phyloP scores from a whole-genome alignment of 1,139 yeast species.

The Pichia terricola region DNA sequence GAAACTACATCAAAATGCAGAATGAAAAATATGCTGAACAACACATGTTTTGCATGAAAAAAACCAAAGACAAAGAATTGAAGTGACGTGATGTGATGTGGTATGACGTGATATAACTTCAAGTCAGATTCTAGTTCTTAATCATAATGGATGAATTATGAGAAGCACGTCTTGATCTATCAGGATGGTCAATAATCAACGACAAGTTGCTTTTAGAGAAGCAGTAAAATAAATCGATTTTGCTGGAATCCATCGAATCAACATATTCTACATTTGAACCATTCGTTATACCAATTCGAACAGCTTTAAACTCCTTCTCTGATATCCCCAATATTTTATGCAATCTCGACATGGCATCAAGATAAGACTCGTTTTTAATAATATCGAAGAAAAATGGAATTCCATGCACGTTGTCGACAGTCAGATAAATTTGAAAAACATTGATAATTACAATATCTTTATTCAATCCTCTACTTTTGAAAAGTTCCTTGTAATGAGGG shows the following conservation, averaged over 20 bases:
- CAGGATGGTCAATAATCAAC: conserved; percentile 82
- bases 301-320: conserved; percentile 66
- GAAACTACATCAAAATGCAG: no score
- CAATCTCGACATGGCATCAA: conserved; percentile 59
- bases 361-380: conserved; percentile 53
- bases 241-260: conserved; percentile 43
- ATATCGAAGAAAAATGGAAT: conserved; percentile 73
- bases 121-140: conserved; percentile 17
- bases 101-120: no score
- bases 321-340: conserved; percentile 65
- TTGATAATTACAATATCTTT: conserved; percentile 27
- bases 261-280: conserved; percentile 32
- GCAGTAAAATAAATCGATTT: conserved; percentile 45
- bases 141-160: conserved; percentile 56
- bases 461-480: not conserved
- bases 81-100: conserved; percentile 7
- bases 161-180: conserved; percentile 45
- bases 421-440: conserved; percentile 72
- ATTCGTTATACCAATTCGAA: conserved; percentile 50
- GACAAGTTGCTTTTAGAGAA: conserved; percentile 25
- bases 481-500: conserved; percentile 29
- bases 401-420: conserved; percentile 68
- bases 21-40: no score
- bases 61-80: not conserved
- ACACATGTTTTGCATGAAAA: not conserved